Conservation (phyloP, 495 filamentous ascomycete species). For the Penicillium ucsense region DNA sequence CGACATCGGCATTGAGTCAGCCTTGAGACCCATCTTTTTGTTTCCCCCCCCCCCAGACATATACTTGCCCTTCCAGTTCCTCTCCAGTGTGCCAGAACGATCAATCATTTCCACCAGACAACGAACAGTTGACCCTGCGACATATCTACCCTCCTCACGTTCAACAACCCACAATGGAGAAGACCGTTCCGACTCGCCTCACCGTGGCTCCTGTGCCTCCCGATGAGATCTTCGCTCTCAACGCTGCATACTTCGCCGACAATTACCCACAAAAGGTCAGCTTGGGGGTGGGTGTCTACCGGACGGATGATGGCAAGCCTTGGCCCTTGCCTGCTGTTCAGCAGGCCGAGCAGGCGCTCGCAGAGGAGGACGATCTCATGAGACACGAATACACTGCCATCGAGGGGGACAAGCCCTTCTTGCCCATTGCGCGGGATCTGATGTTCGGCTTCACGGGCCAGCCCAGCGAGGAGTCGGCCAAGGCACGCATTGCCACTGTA, state of each 20-base stretch:
- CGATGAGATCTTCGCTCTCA: constrained; percentile 42
- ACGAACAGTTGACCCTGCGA: neutral
- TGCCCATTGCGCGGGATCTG: constrained; percentile 34
- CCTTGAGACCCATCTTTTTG: constrained; percentile 4
- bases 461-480: constrained; percentile 18
- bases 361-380: constrained; percentile 27
- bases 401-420: constrained; percentile 36
- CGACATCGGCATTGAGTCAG: constrained; percentile 26
- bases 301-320: constrained; percentile 43
- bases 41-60: neutral
- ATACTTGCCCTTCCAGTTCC: constrained; percentile 2
- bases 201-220: constrained; percentile 30
- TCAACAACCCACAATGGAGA: constrained; percentile 19
- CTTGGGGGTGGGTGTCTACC: constrained; percentile 40
- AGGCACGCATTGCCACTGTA: constrained; percentile 33
- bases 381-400: constrained; percentile 42
- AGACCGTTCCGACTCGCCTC: constrained; percentile 19
- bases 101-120: neutral
- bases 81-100: neutral
- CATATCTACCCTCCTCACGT: neutral
- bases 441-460: constrained; percentile 37
- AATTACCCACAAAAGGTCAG: constrained; percentile 38
- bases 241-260: constrained; percentile 33
- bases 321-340: constrained; percentile 41
- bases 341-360: constrained; percentile 33